Evolutionary conservation across 169 alveolate genomes (phyloP).

Genomic region (Cryptosporidium baileyi): DNA sequence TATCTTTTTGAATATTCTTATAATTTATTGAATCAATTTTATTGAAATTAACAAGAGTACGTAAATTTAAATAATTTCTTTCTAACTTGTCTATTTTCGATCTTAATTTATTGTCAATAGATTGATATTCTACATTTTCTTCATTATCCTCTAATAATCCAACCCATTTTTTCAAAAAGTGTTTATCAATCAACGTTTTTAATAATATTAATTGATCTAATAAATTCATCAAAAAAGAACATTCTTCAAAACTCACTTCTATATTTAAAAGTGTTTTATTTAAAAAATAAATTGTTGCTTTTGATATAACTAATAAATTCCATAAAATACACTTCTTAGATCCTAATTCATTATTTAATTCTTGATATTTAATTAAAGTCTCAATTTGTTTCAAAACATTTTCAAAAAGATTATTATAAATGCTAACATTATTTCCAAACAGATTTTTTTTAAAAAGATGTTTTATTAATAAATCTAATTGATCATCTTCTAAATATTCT

Average conservation of each 20-base stretch:
- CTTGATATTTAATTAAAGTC: background rate
- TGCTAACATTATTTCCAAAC: background rate
- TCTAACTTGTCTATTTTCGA: conserved; percentile 30
- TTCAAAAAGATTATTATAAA: background rate
- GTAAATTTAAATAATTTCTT: background rate
- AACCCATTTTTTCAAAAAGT: background rate
- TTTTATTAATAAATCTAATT: background rate
- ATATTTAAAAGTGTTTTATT: background rate
- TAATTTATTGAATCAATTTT: background rate
- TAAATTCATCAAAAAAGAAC: background rate
- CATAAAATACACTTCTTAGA: background rate
- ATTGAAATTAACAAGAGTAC: no score
- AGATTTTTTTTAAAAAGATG: background rate
- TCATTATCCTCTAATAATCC: background rate
- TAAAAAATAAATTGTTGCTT: background rate
- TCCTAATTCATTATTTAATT: background rate
- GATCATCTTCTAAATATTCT: background rate
- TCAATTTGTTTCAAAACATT: background rate
- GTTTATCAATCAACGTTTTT: conserved; percentile 2
- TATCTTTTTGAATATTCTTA: conserved; percentile 16
- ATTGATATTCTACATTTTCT: background rate
- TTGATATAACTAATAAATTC: conserved; percentile 7
- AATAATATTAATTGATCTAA: background rate
- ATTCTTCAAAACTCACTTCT: background rate
- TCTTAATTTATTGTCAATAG: background rate